These are phyloP conservation scores for Kuraishia capsulata DNA, from an alignment of 805 yeast genomes.

Conservation along the genomic window DNA sequence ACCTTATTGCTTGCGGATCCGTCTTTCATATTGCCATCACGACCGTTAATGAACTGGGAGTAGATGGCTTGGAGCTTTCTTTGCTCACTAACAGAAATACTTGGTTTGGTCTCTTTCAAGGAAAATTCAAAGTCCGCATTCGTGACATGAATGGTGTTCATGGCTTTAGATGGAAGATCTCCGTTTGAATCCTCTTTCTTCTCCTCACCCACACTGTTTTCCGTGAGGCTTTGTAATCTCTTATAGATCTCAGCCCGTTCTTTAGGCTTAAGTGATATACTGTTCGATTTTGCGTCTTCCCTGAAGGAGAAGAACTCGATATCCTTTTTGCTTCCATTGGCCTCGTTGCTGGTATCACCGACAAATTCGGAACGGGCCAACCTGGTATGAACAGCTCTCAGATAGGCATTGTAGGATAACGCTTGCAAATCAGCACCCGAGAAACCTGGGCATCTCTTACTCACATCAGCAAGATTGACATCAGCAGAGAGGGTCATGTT, in stretches of 20 bases:
- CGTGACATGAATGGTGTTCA: conserved; percentile 33
- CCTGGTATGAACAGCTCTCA: conserved; percentile 72
- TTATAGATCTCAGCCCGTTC: conserved; percentile 8
- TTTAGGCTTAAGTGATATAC: conserved; percentile 4
- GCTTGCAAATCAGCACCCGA: conserved; percentile 97
- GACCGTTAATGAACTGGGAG: conserved; percentile 51
- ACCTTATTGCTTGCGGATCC: conserved; percentile 74
- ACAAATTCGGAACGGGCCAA: conserved; percentile 36
- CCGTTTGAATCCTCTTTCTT: conserved; percentile 5
- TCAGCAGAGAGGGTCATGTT: conserved; percentile 50
- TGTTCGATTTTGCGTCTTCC: conserved; percentile 3
- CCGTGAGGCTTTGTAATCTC: conserved; percentile 10
- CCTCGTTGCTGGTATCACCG: conserved; percentile 1
- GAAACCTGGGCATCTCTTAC: conserved; percentile 58
- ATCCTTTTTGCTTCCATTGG: background rate
- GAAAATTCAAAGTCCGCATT: conserved; percentile 53
- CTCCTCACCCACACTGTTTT: conserved; percentile 2
- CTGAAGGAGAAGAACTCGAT: conserved; percentile 14
- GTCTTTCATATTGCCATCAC: conserved; percentile 85
- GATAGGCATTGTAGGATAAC: conserved; percentile 80
- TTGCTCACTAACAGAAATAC: conserved; percentile 70
- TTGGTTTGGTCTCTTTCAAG: conserved; percentile 73
- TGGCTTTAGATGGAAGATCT: conserved; percentile 1
- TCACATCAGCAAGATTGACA: conserved; percentile 47
- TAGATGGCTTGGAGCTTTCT: conserved; percentile 57